Evolutionary conservation across 176 grass and related monocot species (phyloP), one percentile per base, ranked within the genome.

Genomic region (Tuctoria greenei): DNA sequence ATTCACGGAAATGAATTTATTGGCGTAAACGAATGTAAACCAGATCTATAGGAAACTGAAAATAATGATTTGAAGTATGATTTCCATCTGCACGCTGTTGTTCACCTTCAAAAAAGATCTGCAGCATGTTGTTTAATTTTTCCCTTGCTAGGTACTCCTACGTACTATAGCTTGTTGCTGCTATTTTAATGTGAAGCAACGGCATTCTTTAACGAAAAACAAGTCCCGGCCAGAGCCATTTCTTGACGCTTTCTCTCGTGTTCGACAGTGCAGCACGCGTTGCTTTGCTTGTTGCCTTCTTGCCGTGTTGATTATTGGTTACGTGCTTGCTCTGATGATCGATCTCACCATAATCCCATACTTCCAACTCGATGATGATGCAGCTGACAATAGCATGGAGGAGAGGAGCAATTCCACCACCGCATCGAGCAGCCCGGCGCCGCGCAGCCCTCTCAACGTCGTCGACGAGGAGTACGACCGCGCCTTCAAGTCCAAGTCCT

Each of bases 401-500:
- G 75, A 83, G 0, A 66, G 62, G 39, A 79, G 80, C 68, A 68
- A 25, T 43, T 63, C 82, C 73, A 61, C 65, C 24, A 55, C 65
- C 12, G 23, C 81, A 36, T 63, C 75, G 11, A 3, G 13, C 44
- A 31, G 4, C 25, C 0, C 4, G 14, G 24, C 71, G 35, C 76
- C 54, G 5, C 70, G 73, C 40, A 78, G 86, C 76, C 64, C 74
- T 8, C 61, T 83, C 4, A 71, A 60, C 75, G 86, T 94, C 73
- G 86, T 98, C 73, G 84, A 94, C 74, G 95, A 98, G 57, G 95
- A 98, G 85, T 98, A 98, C 86, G 82, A 69, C 49, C 67, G 74
- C 31, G 83, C 84, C 6, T 90, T 98, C 46, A 83, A 81, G 65
- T 90, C 95, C 52, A 89, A 86, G 58, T 94, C 95, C 3, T 98